Evolutionary conservation across 768 basidiomycete species (phyloP), one percentile per base, ranked within the genome.

Genomic region (Mycena galopus): DNA sequence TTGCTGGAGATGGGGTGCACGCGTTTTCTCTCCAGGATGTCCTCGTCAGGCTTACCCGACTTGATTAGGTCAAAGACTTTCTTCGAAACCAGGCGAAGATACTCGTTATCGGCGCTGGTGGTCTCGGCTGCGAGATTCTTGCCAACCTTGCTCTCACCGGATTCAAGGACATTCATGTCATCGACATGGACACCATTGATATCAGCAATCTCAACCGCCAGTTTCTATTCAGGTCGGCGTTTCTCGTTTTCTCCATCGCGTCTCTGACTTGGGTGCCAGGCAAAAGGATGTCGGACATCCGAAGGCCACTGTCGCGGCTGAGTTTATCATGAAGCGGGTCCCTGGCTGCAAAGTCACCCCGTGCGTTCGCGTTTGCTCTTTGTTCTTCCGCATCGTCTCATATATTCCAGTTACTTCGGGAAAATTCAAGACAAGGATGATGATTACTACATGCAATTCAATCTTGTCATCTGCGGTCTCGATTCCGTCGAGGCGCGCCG

Each of bases 111-210:
- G 98, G 98, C 35, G 98, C 98, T 32, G 98, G 98, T 37, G 98
- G 98, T 67, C 86, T 99, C 50, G 98, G 98, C 14, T 99, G 94
- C 82, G 98, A 99, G 86, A 99, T 99, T 75, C 87, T 99, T 50
- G 94, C 97, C 71, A 98, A 99, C 82, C 89, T 99, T 60, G 97
- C 98, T 27, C 84, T 99, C 76, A 94, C 95, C 55, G 98, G 98
- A 29, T 99, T 99, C 91, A 95, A 94, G 82, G 95, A 99, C 78
- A 98, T 99, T 75, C 96, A 98, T 86, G 97, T 99, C 72, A 99
- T 99, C 80, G 98, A 99, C 87, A 99, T 99, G 97, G 97, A 99
- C 86, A 98, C 97, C 19, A 99, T 99, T 81, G 97, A 99, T 84
- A 94, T 99, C 79, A 98, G 96, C 79, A 99, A 99, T 82, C 88